phyloP scores from a whole-genome alignment of 108 stramenopile genomes.

The Skeletonema grethae region DNA sequence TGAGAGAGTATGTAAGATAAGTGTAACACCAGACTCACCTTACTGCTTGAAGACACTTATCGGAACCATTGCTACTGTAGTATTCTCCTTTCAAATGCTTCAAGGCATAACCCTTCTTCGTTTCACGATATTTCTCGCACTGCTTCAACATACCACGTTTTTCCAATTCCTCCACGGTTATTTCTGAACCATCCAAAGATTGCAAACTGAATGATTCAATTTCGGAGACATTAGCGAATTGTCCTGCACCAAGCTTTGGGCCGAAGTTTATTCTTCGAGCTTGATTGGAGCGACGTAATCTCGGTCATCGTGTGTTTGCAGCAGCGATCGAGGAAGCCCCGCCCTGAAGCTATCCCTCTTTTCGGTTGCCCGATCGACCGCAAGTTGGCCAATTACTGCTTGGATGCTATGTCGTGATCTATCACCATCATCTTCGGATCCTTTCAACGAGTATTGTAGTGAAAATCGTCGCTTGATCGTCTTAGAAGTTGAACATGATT shows the following conservation, averaged over 20 bases:
- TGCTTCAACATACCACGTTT: constrained; percentile 12
- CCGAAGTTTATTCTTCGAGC: constrained; percentile 61
- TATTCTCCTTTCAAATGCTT: constrained; percentile 38
- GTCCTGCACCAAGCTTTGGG: constrained; percentile 63
- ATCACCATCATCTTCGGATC: neutral
- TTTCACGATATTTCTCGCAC: constrained; percentile 26
- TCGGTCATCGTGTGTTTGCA: constrained; percentile 1
- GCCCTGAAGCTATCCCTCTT: constrained; percentile 4
- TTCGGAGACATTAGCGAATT: constrained; percentile 79
- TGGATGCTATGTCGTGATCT: too few species aligned
- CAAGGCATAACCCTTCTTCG: constrained; percentile 38
- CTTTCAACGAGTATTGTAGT: neutral
- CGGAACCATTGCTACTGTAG: constrained; percentile 4
- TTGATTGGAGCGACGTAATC: constrained; percentile 48
- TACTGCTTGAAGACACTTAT: constrained; percentile 22
- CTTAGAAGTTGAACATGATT: too few species aligned
- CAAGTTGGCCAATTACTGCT: neutral
- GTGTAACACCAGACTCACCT: constrained; percentile 18
- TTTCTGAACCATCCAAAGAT: neutral
- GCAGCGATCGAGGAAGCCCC: neutral
- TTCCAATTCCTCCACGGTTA: neutral
- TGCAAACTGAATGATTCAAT: constrained; percentile 35
- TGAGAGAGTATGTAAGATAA: neutral
- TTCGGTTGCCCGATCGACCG: neutral
- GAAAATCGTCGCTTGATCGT: neutral